Evolutionary conservation across 139 green algal species (phyloP), one percentile per base, ranked within the genome.

Genomic region (Tetradesmus obliquus): DNA sequence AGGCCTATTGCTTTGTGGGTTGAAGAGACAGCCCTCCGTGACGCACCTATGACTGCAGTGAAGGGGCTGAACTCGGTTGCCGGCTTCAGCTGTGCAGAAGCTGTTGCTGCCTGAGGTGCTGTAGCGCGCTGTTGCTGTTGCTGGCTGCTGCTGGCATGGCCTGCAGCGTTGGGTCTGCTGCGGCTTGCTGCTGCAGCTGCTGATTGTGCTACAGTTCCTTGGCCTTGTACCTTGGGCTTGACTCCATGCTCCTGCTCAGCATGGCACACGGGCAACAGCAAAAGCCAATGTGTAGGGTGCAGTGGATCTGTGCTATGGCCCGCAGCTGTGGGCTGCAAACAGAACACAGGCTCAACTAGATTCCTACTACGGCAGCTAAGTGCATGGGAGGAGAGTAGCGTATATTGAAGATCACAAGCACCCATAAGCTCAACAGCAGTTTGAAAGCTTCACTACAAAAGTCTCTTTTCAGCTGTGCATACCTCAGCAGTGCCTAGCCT

Each of bases 401-500:
- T 71, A 4, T 71, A 19, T 19, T 24, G 15, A 7, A 24, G 0
- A 5, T 76, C 66, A 76, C 15, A 24, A 7, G 17, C 15, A 6
- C 32, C 32, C 66, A 76, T 20, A 6, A 19, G 10, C 62, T 66
- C 57, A 7, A 66, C 8, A 66, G 8, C 57, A 66, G 57, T 66
- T 66, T 66, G 57, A 13, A 9, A 66, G 57, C 57, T 66, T 66
- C 7, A 66, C 57, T 66, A 9, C 57, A 66, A 66, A 12, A 83
- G 24, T 9, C 12, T 3, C 12, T 3, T 12, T 54, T 7, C 7
- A 83, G 24, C 22, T 76, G 17, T 55, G 45, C 87, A 32, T n/a
- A 91, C 87, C 87, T 91, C 76, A 53, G 88, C 88, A 55, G 76
- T 91, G 57, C 88, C 88, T 45, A 91, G 71, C 19, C 88, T 45